Percentiles rank a stretch among this genome's conserved stretches.
Conservation (phyloP, 352 stramenopile genomes). For the Aphanomyces euteiches region DNA sequence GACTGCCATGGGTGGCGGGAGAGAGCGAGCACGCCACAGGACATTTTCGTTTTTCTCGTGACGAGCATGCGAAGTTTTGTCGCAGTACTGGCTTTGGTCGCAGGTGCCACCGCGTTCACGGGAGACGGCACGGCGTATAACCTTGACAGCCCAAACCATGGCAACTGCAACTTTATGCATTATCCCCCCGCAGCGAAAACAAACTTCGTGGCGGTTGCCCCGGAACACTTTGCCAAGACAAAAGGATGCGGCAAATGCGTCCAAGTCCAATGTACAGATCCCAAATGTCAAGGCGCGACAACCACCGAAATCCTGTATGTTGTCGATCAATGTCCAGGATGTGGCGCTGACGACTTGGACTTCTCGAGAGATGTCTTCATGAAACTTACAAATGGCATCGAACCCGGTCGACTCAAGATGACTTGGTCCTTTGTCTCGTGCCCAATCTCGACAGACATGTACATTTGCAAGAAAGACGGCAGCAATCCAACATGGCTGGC, state of each 20-base stretch:
- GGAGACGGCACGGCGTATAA: conserved; percentile 47
- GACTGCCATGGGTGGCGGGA: too few species aligned
- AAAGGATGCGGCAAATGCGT: conserved; percentile 39
- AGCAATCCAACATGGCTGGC: conserved; percentile 62
- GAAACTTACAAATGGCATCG: conserved; percentile 35
- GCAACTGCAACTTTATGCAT: conserved; percentile 45
- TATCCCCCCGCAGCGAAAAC: conserved; percentile 35
- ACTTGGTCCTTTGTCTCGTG: conserved; percentile 38
- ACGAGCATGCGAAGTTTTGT: neutral
- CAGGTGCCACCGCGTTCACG: conserved; percentile 2
- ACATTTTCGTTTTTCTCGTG: neutral
- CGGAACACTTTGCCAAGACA: conserved; percentile 31
- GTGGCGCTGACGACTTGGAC: conserved; percentile 49
- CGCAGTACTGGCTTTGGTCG: neutral
- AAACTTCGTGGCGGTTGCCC: conserved; percentile 64
- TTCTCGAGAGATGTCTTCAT: conserved; percentile 46
- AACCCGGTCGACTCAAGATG: conserved; percentile 31
- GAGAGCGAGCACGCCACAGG: too few species aligned
- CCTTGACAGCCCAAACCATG: conserved; percentile 40
- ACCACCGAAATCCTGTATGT: conserved; percentile 52
- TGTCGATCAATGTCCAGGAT: conserved; percentile 63
- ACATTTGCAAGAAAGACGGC: conserved; percentile 40
- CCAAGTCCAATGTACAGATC: conserved; percentile 50
- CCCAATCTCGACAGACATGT: conserved; percentile 15
- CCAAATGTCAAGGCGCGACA: conserved; percentile 35